Percentiles rank a stretch among this genome's conserved stretches.
Evolutionary conservation across 2,329 filamentous ascomycete species (phyloP).

Genomic region (Trichoderma sp.): DNA sequence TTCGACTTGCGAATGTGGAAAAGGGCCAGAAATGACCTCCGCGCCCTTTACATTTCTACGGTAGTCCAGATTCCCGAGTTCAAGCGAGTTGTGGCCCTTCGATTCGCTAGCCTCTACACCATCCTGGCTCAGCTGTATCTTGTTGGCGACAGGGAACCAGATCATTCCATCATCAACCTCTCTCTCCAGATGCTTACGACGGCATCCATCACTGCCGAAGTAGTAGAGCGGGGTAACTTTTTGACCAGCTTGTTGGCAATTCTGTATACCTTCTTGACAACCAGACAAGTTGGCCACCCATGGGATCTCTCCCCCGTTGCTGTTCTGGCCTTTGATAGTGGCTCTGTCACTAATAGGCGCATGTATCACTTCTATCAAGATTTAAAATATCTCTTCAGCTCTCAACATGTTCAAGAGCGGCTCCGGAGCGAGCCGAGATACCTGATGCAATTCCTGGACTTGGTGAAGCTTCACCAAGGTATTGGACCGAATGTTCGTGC

Average conservation of each 20-base stretch:
- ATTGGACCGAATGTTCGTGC: slow-evolving; percentile 92
- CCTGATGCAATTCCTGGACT: slow-evolving; percentile 87
- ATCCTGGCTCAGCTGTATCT: slow-evolving; percentile 90
- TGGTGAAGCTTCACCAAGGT: slow-evolving; percentile 94
- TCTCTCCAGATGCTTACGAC: slow-evolving; percentile 96
- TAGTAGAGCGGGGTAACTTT: slow-evolving; percentile 93
- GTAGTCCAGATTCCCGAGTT: slow-evolving; percentile 94
- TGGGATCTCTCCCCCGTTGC: slow-evolving; percentile 83
- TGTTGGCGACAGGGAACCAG: slow-evolving; percentile 91
- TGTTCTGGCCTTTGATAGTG: slow-evolving; percentile 87
- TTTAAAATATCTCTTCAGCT: slow-evolving; percentile 84
- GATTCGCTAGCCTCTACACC: slow-evolving; percentile 95
- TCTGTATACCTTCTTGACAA: slow-evolving; percentile 94
- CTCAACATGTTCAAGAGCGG: slow-evolving; percentile 80
- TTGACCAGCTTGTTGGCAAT: slow-evolving; percentile 94
- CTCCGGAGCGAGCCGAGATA: slow-evolving; percentile 83
- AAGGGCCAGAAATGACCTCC: slow-evolving; percentile 82
- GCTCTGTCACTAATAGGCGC: slow-evolving; percentile 88
- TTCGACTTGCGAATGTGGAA: slow-evolving; percentile 98
- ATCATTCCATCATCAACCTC: slow-evolving; percentile 97
- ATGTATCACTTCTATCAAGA: slow-evolving; percentile 99
- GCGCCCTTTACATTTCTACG: slow-evolving; percentile 92
- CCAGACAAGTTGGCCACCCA: slow-evolving; percentile 90
- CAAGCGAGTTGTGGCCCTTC: slow-evolving; percentile 85
- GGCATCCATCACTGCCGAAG: slow-evolving; percentile 91